Conservation (phyloP, 2,329 filamentous ascomycete species). For the Nothomitra cinnamomea region DNA sequence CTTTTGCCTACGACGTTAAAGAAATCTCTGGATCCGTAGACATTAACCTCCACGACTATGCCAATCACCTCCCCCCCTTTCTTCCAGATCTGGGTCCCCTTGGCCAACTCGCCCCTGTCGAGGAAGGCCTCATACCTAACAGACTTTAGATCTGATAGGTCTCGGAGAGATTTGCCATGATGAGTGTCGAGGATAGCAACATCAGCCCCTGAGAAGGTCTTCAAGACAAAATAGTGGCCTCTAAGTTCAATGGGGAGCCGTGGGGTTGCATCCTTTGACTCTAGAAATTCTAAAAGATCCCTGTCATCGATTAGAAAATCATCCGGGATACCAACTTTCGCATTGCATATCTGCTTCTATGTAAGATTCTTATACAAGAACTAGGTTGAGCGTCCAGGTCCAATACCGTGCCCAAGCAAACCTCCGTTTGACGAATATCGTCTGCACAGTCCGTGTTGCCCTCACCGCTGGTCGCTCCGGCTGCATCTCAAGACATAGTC, state of each 20-base stretch:
- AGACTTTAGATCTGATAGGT: background rate
- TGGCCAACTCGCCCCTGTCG: background rate
- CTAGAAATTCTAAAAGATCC: background rate
- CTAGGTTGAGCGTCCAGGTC: background rate
- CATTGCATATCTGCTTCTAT: conserved; percentile 1
- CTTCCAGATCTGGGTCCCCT: background rate
- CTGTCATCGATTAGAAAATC: background rate
- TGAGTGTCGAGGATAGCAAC: background rate
- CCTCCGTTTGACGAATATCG: conserved; percentile 10
- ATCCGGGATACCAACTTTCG: background rate
- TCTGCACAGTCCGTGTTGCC: background rate
- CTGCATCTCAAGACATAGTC: conserved; percentile 2
- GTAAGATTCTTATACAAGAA: background rate
- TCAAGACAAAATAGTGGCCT: background rate
- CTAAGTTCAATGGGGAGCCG: background rate
- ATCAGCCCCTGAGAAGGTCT: background rate
- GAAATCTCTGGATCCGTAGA: background rate
- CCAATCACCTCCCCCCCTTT: background rate
- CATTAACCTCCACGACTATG: background rate
- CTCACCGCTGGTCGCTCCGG: background rate
- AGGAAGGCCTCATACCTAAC: background rate
- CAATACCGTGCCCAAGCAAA: background rate
- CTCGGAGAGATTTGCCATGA: background rate
- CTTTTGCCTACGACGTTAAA: background rate
- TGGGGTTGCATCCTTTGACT: background rate